Evolutionary conservation across 2,329 filamentous ascomycete species (phyloP).

Genomic region (Paecilomyces sp.): DNA sequence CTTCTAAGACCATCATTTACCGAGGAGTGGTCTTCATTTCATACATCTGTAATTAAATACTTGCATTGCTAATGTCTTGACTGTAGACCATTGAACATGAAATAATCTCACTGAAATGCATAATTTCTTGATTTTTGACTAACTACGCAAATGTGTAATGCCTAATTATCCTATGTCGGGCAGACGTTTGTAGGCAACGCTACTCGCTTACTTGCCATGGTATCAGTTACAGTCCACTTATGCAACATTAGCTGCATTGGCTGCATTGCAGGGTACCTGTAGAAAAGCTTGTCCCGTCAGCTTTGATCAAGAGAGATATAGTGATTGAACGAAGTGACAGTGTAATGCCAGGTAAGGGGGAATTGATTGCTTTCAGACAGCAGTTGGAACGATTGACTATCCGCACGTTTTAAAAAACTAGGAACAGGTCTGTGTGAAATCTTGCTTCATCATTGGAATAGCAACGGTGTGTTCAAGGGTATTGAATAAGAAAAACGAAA

Average conservation of each 20-base stretch:
- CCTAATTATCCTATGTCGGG: too few species aligned
- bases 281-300: background rate
- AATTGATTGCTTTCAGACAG: conserved; percentile 37
- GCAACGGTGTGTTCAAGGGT: conserved; percentile 4
- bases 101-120: too few species aligned
- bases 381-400: conserved; percentile 39
- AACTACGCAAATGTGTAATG: too few species aligned
- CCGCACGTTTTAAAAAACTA: conserved; percentile 50
- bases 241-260: background rate
- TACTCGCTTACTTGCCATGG: background rate
- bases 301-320: background rate
- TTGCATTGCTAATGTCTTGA: too few species aligned
- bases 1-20: too few species aligned
- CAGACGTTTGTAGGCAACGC: background rate
- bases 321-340: background rate
- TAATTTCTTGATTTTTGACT: too few species aligned
- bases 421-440: conserved; percentile 58
- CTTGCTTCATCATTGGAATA: conserved; percentile 46
- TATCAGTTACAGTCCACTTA: background rate
- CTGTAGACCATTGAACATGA: too few species aligned
- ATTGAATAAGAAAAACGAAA: conserved; percentile 4
- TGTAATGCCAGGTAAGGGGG: conserved; percentile 8
- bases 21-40: too few species aligned
- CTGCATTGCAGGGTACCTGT: background rate
- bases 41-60: too few species aligned